phyloP scores from a whole-genome alignment of 73 alveolate species.

The Strombidium stylifer region DNA sequence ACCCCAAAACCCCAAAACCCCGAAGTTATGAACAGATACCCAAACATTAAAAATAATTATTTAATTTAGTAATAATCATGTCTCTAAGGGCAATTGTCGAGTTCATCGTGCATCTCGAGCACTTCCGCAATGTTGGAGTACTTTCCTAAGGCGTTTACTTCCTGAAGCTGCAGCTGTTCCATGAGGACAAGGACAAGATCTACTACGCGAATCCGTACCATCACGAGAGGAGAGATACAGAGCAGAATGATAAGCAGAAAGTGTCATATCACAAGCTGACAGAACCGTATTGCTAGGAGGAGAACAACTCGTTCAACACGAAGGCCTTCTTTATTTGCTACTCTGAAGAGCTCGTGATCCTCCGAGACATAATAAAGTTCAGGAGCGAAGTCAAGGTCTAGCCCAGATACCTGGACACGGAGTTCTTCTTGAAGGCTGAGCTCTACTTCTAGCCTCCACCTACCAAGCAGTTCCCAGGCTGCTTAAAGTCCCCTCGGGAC shows the following conservation, averaged over 20 bases:
- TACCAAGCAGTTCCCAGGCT: not conserved
- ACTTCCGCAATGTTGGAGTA: constrained; percentile 20
- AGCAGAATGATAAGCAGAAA: constrained; percentile 1
- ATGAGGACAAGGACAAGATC: constrained; percentile 31
- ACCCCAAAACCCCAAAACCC: not conserved
- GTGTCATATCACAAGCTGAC: constrained; percentile 12
- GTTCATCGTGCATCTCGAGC: constrained; percentile 28
- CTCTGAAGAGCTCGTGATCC: constrained; percentile 27
- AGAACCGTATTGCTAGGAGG: constrained; percentile 20
- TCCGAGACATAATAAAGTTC: constrained; percentile 30
- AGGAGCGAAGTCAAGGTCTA: constrained; percentile 43
- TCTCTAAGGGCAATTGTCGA: constrained; percentile 36
- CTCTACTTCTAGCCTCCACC: constrained; percentile 40
- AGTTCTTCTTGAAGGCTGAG: constrained; percentile 40
- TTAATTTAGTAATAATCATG: not conserved
- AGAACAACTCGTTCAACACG: constrained; percentile 22
- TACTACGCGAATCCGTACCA: constrained; percentile 40
- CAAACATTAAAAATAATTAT: not conserved
- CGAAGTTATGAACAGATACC: not conserved
- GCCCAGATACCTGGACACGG: constrained; percentile 34
- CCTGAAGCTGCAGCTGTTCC: constrained; percentile 13
- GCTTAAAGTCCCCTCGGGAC: no score
- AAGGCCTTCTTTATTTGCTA: constrained; percentile 35
- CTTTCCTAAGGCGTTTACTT: constrained; percentile 25
- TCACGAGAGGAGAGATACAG: constrained; percentile 3